A percentile compares a stretch with the other conserved stretches of the same genome.
Evolutionary conservation across 2,329 filamentous ascomycete genomes (phyloP).

Genomic region (Mycosphaerella sp.): DNA sequence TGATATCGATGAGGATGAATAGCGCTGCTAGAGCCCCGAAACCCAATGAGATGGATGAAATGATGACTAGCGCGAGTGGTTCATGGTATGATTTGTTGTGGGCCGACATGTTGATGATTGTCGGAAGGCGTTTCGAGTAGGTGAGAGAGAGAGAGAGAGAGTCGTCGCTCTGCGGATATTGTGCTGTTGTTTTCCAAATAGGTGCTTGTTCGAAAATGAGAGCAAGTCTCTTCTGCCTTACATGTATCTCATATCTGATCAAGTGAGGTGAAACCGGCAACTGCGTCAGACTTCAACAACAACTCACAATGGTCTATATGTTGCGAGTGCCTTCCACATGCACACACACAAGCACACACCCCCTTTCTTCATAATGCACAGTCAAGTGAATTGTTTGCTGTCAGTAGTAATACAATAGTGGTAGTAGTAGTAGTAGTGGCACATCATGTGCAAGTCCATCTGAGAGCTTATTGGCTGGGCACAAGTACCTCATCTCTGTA

Average conservation of each 20-base stretch:
- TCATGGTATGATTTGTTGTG: neutral
- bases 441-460: slow-evolving; percentile 1
- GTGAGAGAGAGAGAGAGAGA: too few relatives aligned
- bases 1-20: slow-evolving; percentile 7
- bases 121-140: neutral
- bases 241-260: too few relatives aligned
- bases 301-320: too few relatives aligned
- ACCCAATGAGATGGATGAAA: slow-evolving; percentile 8
- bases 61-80: neutral
- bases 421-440: neutral
- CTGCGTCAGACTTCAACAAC: too few relatives aligned
- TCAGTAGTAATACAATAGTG: neutral
- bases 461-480: slow-evolving; percentile 2
- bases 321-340: too few relatives aligned
- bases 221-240: too few relatives aligned
- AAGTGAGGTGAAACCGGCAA: too few relatives aligned
- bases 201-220: too few relatives aligned
- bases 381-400: neutral
- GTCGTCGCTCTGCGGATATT: too few relatives aligned
- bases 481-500: slow-evolving; percentile 33
- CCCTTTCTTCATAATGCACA: neutral
- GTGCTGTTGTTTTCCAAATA: too few relatives aligned
- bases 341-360: too few relatives aligned
- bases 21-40: slow-evolving; percentile 8
- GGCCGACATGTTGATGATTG: neutral